Conservation (phyloP, 1,139 yeast species). For the Saccharomyces hybrid region DNA sequence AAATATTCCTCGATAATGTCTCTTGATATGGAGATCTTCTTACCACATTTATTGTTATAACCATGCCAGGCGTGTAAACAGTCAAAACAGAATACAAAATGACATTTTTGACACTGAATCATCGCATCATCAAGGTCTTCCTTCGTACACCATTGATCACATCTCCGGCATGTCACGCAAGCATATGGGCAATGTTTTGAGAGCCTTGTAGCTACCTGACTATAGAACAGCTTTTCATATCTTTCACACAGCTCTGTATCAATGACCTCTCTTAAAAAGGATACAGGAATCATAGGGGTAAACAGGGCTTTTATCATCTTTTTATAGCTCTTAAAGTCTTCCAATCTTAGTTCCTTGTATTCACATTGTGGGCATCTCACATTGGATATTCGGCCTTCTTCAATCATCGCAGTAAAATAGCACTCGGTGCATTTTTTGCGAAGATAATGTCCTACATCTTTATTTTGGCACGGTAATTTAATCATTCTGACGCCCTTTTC, state of each 20-base stretch:
- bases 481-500: conserved; percentile 44
- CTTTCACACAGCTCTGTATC: conserved; percentile 33
- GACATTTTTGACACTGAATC: conserved; percentile 47
- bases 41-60: conserved; percentile 41
- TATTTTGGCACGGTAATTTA: conserved; percentile 32
- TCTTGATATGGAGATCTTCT: conserved; percentile 36
- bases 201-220: conserved; percentile 41
- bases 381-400: conserved; percentile 45
- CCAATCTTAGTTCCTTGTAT: conserved; percentile 30
- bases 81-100: conserved; percentile 51
- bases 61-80: conserved; percentile 69
- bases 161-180: conserved; percentile 49
- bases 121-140: conserved; percentile 46
- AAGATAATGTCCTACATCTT: conserved; percentile 38
- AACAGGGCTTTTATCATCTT: conserved; percentile 35
- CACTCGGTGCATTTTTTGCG: conserved; percentile 47
- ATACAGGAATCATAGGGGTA: conserved; percentile 35
- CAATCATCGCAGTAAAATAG: conserved; percentile 43
- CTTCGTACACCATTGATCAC: conserved; percentile 42
- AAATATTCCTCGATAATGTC: conserved; percentile 39
- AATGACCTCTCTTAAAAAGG: conserved; percentile 33
- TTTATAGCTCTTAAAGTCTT: conserved; percentile 22
- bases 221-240: conserved; percentile 36
- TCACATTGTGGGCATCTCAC: conserved; percentile 56
- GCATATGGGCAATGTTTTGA: conserved; percentile 43